These are phyloP conservation scores for Dalechampia spathulata DNA, from an alignment of 441 rosid species.

Conservation along the genomic window DNA sequence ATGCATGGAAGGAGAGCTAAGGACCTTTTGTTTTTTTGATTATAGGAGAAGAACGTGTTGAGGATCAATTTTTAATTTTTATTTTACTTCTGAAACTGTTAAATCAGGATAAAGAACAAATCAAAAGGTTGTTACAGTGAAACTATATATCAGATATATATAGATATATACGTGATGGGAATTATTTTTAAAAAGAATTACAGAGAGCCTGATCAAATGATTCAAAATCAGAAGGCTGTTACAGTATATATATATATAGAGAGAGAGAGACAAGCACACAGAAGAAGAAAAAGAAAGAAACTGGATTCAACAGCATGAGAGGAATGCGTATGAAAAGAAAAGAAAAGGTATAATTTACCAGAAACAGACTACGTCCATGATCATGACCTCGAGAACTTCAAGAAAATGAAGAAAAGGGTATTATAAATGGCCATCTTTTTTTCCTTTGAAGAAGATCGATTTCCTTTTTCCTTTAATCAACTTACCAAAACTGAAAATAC, in stretches of 20 bases:
- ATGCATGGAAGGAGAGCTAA: slow-evolving; percentile 16
- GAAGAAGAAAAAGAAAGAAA: no score
- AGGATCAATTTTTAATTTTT: neutral
- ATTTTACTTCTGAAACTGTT: neutral
- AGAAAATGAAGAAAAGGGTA: neutral
- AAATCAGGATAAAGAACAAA: neutral
- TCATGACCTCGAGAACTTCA: neutral
- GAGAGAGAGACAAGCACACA: no score
- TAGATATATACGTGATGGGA: no score
- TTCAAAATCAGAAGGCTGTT: neutral
- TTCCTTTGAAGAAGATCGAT: neutral
- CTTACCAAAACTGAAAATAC: neutral
- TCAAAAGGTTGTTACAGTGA: no score
- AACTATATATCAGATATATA: no score
- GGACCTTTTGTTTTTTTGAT: slow-evolving; percentile 22
- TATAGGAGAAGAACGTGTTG: neutral
- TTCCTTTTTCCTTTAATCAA: neutral
- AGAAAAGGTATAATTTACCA: no score
- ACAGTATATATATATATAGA: neutral
- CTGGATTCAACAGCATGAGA: no score
- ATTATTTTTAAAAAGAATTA: no score
- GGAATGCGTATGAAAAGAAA: no score
- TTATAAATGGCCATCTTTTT: neutral
- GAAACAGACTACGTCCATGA: neutral
- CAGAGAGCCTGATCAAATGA: neutral